phyloP scores from a whole-genome alignment of 495 filamentous ascomycete genomes.

The Podospora bellae-mahoneyi region DNA sequence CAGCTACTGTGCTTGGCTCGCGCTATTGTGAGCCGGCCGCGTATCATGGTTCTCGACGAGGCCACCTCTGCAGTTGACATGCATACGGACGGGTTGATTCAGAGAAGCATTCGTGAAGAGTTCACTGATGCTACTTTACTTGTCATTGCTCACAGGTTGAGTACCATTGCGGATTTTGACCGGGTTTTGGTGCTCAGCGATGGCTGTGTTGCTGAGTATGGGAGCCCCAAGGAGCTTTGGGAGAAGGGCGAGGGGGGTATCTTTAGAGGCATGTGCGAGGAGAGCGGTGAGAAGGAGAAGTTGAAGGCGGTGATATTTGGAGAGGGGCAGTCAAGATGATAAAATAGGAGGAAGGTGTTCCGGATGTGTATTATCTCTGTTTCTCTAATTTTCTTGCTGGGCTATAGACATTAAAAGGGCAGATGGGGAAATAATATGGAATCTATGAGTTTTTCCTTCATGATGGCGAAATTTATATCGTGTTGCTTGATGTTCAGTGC shows the following conservation, averaged over 20 bases:
- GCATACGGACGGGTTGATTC: slow-evolving; percentile 78
- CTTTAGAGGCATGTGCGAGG: slow-evolving; percentile 70
- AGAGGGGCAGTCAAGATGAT: slow-evolving; percentile 13
- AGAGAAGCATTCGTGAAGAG: slow-evolving; percentile 75
- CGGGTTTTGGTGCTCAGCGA: slow-evolving; percentile 77
- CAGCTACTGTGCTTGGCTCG: slow-evolving; percentile 87
- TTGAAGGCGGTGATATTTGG: slow-evolving; percentile 55
- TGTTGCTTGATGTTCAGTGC: too few species aligned
- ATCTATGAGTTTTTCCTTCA: neutral
- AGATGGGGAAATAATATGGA: neutral
- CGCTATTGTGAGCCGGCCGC: slow-evolving; percentile 74
- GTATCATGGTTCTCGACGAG: slow-evolving; percentile 87
- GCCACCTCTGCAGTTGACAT: slow-evolving; percentile 88
- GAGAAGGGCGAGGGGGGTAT: slow-evolving; percentile 49
- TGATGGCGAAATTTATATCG: too few species aligned
- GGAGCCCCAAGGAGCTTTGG: slow-evolving; percentile 65
- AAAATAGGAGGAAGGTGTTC: neutral
- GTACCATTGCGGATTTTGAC: slow-evolving; percentile 85
- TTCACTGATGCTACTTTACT: slow-evolving; percentile 73
- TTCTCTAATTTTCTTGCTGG: neutral
- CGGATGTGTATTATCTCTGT: neutral
- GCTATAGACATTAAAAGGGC: neutral
- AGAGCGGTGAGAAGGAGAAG: slow-evolving; percentile 66
- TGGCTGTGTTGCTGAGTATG: slow-evolving; percentile 71
- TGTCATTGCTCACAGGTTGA: slow-evolving; percentile 86